Conservation (phyloP, 176 grass and related monocot genomes). For the Lolium rigidum region DNA sequence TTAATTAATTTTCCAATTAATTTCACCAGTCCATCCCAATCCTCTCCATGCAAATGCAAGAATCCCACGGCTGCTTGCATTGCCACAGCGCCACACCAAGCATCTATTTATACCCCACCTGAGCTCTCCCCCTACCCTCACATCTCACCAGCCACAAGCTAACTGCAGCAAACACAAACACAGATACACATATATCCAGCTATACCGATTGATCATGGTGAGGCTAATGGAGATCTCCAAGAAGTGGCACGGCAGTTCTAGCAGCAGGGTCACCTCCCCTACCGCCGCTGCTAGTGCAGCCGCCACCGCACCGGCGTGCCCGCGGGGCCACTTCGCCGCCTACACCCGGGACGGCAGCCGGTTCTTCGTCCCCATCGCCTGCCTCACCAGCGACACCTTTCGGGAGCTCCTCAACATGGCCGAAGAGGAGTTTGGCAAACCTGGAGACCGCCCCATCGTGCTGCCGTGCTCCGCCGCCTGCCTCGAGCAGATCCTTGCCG, state of each 20-base stretch:
- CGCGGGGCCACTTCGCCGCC: constrained; percentile 69
- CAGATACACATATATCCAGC: not conserved
- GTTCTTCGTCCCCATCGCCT: constrained; percentile 73
- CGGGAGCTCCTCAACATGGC: constrained; percentile 66
- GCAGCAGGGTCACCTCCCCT: constrained; percentile 46
- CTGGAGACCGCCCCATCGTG: constrained; percentile 65
- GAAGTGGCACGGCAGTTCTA: constrained; percentile 36
- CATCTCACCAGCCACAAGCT: constrained; percentile 19
- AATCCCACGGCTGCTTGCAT: not conserved
- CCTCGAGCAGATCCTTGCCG: constrained; percentile 54
- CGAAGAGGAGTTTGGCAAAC: constrained; percentile 74
- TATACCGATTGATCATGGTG: constrained; percentile 47
- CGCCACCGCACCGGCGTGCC: constrained; percentile 36
- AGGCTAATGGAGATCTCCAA: constrained; percentile 65
- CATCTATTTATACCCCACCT: constrained; percentile 51
- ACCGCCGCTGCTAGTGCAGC: not conserved
- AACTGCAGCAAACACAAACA: not conserved
- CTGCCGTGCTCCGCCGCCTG: constrained; percentile 63
- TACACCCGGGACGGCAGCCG: constrained; percentile 62
- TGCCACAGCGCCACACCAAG: not conserved
- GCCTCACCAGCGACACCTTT: constrained; percentile 62
- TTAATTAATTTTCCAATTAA: not conserved
- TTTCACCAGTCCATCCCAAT: constrained; percentile 15
- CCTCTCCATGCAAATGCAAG: constrained; percentile 34
- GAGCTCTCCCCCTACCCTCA: not conserved